These are phyloP conservation scores for Eucalyptus brandiana DNA, from an alignment of 345 rosid genomes.

Conservation along the genomic window DNA sequence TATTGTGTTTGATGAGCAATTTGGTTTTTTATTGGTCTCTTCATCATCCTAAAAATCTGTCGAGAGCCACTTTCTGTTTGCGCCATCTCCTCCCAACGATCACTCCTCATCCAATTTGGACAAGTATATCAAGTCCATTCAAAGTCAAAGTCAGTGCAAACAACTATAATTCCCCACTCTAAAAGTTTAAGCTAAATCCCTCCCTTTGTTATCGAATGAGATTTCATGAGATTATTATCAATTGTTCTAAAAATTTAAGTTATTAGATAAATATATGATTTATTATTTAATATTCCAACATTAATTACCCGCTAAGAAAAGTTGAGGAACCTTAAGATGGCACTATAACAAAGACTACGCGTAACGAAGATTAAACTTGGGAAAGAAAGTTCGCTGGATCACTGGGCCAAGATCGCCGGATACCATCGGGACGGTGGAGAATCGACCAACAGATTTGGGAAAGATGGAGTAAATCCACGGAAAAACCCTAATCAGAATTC, in stretches of 20 bases:
- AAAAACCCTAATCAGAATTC: background rate
- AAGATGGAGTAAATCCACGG: background rate
- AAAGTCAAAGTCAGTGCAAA: background rate
- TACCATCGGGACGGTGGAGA: accelerated
- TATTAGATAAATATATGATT: too few species aligned
- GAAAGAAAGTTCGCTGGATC: background rate
- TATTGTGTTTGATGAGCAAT: too few species aligned
- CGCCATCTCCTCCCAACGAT: too few species aligned
- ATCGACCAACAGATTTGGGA: background rate
- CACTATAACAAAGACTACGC: background rate
- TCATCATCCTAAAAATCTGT: accelerated
- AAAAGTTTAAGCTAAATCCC: too few species aligned
- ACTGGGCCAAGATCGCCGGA: accelerated
- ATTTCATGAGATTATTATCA: too few species aligned
- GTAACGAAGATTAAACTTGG: background rate
- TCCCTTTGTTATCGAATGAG: too few species aligned
- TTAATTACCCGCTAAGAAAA: background rate
- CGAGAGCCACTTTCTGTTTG: too few species aligned
- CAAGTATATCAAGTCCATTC: background rate
- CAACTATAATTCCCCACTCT: background rate
- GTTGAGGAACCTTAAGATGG: background rate
- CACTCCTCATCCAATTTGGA: too few species aligned
- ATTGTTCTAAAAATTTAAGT: too few species aligned
- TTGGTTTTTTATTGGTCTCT: background rate
- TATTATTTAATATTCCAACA: too few species aligned